These are phyloP conservation scores for Endogone sp. DNA, from an alignment of 192 early-diverging fungal genomes.

Conservation along the genomic window DNA sequence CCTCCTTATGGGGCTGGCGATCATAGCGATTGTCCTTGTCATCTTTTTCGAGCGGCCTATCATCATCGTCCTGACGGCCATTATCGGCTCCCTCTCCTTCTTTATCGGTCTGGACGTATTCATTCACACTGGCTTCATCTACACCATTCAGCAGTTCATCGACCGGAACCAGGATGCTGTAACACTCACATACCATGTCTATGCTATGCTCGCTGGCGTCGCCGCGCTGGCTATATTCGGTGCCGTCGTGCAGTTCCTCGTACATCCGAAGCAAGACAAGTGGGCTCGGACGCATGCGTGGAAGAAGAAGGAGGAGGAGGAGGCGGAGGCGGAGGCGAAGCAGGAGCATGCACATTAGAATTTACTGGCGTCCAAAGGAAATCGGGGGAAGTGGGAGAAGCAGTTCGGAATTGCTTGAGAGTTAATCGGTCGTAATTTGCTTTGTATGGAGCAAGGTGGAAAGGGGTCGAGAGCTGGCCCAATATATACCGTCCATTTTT, in stretches of 20 bases:
- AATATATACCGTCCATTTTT: no score
- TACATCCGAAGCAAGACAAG: not conserved
- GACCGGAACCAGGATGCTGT: conserved; percentile 8
- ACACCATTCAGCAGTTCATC: conserved; percentile 21
- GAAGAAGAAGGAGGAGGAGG: not conserved
- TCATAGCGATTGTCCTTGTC: conserved; percentile 61
- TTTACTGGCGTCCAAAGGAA: no score
- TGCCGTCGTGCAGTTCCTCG: not conserved
- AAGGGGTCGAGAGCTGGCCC: no score
- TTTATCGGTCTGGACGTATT: conserved; percentile 54
- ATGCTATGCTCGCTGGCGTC: not conserved
- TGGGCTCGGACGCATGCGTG: not conserved
- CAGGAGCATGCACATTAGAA: no score
- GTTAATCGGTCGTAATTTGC: no score
- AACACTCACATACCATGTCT: not conserved
- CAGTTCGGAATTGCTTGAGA: no score
- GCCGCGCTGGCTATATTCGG: not conserved
- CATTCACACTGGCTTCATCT: conserved; percentile 47
- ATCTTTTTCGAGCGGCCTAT: conserved; percentile 50
- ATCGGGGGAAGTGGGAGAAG: no score
- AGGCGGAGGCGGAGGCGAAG: no score
- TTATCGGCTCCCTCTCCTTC: conserved; percentile 46
- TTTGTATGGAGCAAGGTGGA: no score
- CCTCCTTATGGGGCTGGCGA: conserved; percentile 59
- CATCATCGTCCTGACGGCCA: conserved; percentile 42